Base-by-base conservation (phyloP, 441 rosid species). In the Adansonia madagascariensis region DNA sequence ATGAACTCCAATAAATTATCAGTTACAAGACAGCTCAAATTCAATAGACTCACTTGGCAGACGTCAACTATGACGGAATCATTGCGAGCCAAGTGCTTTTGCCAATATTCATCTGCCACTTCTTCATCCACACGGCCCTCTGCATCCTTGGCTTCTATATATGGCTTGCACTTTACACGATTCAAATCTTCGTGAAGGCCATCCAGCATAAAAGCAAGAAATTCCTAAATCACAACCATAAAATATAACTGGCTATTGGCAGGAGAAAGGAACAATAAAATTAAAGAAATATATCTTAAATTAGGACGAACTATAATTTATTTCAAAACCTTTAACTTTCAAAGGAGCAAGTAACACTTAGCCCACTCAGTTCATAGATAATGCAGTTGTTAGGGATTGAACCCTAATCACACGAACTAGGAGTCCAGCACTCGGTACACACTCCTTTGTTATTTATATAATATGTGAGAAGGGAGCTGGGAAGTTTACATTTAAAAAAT, bases 171-270 rank as follows among this genome's bases (percentile, higher is more conserved):
- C 77, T 86, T 89, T 67, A 89, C 97, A 65, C 88, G 88, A 80
- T 90, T 90, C 77, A 92, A 76, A 88, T 91, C 97, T 85, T 90
- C 97, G 67, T 92, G 97, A 27, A 92, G 91, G 60, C 93, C 94
- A 88, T 92, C 97, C 84, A 92, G 71, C 81, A 92, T 75, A 85
- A 90, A 92, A 67, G 92, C 84, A 68, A 90, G 92, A 76, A 92
- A 85, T 76, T 90, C 97, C 97, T 92, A 71, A 60, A 59, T 53
- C 35, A 65, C 56, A 75, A 35, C 68, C 53, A 43, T 59, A 71
- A 49, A 18, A 60, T 49, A 35, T 64, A 12, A 73, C 27, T 35
- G 14, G 18, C 14, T n/a, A 39, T 35, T 65, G 39, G 50, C 46
- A 47, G 31, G 12, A 14, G 14, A 39, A 41, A 52, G 17, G 65